Evolutionary conservation across 495 filamentous ascomycete species (phyloP), one percentile per base, ranked within the genome.

Genomic region (Penicillium bovifimosum): DNA sequence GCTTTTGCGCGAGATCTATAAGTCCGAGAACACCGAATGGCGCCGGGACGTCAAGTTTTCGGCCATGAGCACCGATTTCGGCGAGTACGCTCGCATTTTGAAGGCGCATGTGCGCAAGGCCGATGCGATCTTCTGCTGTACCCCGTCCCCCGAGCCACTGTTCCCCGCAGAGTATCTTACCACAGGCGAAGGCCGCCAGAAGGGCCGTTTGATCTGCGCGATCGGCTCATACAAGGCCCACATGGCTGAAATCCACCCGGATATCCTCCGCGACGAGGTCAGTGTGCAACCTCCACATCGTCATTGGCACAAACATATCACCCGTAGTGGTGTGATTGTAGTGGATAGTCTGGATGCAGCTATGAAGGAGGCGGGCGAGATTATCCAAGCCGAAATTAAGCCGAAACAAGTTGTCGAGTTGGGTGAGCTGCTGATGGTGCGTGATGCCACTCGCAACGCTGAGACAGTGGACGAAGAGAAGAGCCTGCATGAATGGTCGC

Each of bases 221-320:
- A 86, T 97, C 44, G 93, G 93, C 32, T 86, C 82, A 46, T 96
- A 96, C 58, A 87, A 85, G 53, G 75, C 82, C 13, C 74, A 89
- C 47, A 97, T 97, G 93, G 71, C 84, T 27, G 93, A 98, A 68
- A 54, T 98, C 26, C 86, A 91, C 13, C 80, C 79, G 5, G 87
- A 87, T 31, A 77, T 96, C 32, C 69, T 98, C 3, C 64, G 70
- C 7, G 83, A 87, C 57, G 88, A 88, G 6, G 81, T 87, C 2
- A 77, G 74, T 41, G 70, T 77, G 18, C 59, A 67, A 2, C 74
- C 74, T 31, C 54, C 73, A 5, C 61, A 72, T 29, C 71, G 79
- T 14, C 84, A 88, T 54, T 85, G 82, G 63, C 87, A 90, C 63
- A 84, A 83, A 59, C 85, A 88, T 48, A 82, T 86, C 7, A 69